Base-by-base conservation (phyloP, 495 filamentous ascomycete genomes). In the Zalerion maritima region DNA sequence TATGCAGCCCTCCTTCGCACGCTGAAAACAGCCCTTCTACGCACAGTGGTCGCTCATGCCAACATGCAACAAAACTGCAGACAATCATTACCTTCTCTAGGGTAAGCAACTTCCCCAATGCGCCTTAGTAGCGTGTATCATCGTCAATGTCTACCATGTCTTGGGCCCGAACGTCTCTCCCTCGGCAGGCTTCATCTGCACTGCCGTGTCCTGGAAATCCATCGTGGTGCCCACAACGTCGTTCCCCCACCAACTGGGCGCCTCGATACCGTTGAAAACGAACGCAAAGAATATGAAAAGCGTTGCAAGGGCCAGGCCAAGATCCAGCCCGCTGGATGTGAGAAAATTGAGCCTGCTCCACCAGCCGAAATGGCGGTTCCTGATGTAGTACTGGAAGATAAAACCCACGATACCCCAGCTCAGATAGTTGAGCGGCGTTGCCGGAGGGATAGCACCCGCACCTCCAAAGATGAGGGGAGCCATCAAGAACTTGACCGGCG, bases 381-480 rank as follows among this genome's bases (percentile, higher is more conserved):
- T 58, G 29, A 81, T 51, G 10, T 62, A 32, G 28, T 68, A 62
- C 41, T 81, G 73, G 58, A 81, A 81, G 5, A 75, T 46, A 23
- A 60, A 66, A 17, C 75, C 75, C 9, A 77, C 69, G 14, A 70
- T 51, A 43, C 71, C 74, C 75, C 76, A 81, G 0, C 64, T 68
- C 5, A 76, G 60, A 41, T 78, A 81, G 42, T 71, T 80, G 25
- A 80, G 59, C 6, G 74, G 72, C 2, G 69, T 76, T 2, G 75
- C 75, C 0, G 75, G 75, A 0, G 77, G 75, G 16, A 81, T 75
- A 2, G 50, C 35, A 5, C 64, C 66, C 35, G 73, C 65, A 14
- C 73, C 74, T 18, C 73, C 75, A 39, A 82, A 78, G 24, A 79
- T 72, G 0, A 82, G 53, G 0, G 77, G 76, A 35, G 73, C 69